A percentile compares a stretch with the other conserved stretches of the same genome.
Evolutionary conservation across 2,329 filamentous ascomycete genomes (phyloP).

Genomic region (Colletotrichum sojae): DNA sequence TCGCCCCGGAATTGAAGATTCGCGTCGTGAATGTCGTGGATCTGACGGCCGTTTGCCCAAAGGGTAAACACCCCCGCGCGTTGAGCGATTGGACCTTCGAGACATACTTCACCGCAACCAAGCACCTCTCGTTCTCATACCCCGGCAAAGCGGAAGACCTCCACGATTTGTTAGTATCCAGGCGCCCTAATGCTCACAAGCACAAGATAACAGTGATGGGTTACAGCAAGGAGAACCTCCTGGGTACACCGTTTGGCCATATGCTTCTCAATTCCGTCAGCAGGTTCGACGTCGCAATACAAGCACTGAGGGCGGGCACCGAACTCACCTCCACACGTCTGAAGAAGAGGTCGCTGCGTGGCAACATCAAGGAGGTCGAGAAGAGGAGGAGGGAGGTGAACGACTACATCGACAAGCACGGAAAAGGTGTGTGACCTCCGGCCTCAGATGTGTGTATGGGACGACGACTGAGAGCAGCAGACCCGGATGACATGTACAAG

Average conservation of each 20-base stretch:
- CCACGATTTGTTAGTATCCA: conserved; percentile 71
- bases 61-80: conserved; percentile 71
- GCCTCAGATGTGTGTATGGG: conserved; percentile 2
- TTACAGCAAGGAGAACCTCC: conserved; percentile 76
- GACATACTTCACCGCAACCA: conserved; percentile 70
- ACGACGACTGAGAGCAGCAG: conserved; percentile 47
- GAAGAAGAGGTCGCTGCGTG: conserved; percentile 56
- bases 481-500: conserved; percentile 67
- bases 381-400: conserved; percentile 62
- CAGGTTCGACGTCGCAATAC: conserved; percentile 70
- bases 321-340: conserved; percentile 52
- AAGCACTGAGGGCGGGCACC: conserved; percentile 65
- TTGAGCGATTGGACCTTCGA: conserved; percentile 66
- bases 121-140: conserved; percentile 75
- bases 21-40: conserved; percentile 78
- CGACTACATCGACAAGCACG: conserved; percentile 66
- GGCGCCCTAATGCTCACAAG: conserved; percentile 58
- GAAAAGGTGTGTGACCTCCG: conserved; percentile 61
- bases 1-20: conserved; percentile 67
- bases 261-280: conserved; percentile 74
- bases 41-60: conserved; percentile 72
- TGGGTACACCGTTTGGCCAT: conserved; percentile 80
- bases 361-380: conserved; percentile 62
- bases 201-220: conserved; percentile 69
- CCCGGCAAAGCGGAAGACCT: conserved; percentile 75